phyloP scores from a whole-genome alignment of 73 alveolate genomes.

The Stentor coeruleus region DNA sequence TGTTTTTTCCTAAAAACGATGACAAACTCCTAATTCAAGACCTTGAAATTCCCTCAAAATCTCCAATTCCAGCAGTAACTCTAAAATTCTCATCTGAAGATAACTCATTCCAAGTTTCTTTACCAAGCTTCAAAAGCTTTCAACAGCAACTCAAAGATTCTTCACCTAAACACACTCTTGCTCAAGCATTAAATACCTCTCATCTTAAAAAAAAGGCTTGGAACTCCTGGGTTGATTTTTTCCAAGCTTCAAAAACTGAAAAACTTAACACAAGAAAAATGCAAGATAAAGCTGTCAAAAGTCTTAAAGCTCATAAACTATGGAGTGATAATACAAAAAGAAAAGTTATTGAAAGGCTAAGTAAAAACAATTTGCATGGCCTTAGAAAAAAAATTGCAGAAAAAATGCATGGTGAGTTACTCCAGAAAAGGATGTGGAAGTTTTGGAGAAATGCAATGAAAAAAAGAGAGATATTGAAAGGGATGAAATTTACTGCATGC shows the following conservation, averaged over 20 bases:
- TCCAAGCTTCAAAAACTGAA: background rate
- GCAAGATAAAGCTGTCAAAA: background rate
- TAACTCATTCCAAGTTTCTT: too few relatives aligned
- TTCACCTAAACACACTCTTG: background rate
- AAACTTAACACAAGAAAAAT: background rate
- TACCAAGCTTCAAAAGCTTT: background rate
- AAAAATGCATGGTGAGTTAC: background rate
- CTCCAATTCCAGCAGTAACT: background rate
- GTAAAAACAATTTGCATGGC: background rate
- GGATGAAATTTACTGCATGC: slow-evolving; percentile 15
- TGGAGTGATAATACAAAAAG: background rate
- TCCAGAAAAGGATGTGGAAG: background rate
- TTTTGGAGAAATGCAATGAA: background rate
- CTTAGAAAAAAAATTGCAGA: background rate
- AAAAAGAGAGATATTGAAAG: slow-evolving; percentile 2
- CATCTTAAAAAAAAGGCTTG: background rate
- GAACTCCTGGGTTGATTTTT: background rate
- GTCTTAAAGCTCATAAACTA: background rate
- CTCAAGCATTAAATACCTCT: background rate
- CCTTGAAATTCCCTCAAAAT: background rate
- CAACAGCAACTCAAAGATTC: background rate
- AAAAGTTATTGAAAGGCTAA: background rate
- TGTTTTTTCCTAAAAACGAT: background rate
- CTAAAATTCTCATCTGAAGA: too few relatives aligned
- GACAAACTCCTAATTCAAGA: background rate